Conservation (phyloP, 768 basidiomycete genomes). For the Phallus indusiatus region DNA sequence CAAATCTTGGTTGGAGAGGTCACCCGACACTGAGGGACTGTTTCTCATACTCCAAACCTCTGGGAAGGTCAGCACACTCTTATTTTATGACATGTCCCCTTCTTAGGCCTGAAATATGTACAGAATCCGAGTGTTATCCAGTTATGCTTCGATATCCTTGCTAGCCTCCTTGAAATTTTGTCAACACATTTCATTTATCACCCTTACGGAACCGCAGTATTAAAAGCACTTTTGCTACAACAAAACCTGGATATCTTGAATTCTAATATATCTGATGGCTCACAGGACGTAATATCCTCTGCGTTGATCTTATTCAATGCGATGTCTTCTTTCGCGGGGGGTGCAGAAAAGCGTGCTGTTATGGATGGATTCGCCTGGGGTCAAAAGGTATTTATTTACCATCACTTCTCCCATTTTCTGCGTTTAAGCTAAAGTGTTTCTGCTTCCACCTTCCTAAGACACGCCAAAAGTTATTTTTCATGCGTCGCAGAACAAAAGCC, state of each 20-base stretch:
- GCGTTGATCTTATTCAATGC: constrained; percentile 55
- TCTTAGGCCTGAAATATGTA: constrained; percentile 13
- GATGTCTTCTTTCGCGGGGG: constrained; percentile 56
- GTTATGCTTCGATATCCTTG: constrained; percentile 42
- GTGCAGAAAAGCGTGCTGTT: constrained; percentile 51
- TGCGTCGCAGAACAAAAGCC: constrained; percentile 53
- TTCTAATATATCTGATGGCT: constrained; percentile 48
- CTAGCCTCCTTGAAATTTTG: constrained; percentile 51
- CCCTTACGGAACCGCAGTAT: constrained; percentile 47
- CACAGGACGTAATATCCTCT: constrained; percentile 57
- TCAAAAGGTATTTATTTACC: constrained; percentile 42
- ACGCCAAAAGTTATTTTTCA: constrained; percentile 54
- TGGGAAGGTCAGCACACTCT: constrained; percentile 34
- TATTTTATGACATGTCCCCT: neutral
- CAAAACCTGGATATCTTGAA: constrained; percentile 49
- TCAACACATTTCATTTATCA: constrained; percentile 66
- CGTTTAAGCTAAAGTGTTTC: neutral
- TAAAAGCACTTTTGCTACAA: constrained; percentile 49
- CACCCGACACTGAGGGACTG: constrained; percentile 48
- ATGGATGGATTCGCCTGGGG: constrained; percentile 74
- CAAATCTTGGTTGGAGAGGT: constrained; percentile 51
- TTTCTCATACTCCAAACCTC: constrained; percentile 53
- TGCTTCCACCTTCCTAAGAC: constrained; percentile 32
- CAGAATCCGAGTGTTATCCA: constrained; percentile 25
- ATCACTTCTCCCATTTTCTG: neutral